These are phyloP conservation scores for Lasiosphaeria ovina DNA, from an alignment of 495 filamentous ascomycete genomes.

Conservation along the genomic window DNA sequence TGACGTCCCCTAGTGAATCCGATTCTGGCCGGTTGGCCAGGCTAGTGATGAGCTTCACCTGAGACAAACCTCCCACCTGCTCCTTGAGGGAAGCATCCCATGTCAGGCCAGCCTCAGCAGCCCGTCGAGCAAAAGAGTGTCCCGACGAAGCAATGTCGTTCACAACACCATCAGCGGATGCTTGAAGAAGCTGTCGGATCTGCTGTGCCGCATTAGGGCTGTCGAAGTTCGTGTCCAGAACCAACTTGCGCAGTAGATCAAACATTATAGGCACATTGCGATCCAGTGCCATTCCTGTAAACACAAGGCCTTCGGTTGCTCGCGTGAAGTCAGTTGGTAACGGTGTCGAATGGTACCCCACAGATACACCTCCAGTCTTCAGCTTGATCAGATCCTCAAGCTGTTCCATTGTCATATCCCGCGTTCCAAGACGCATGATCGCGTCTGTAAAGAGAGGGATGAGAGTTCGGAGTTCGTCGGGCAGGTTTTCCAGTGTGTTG, in stretches of 20 bases:
- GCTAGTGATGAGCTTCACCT: constrained; percentile 78
- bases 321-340: constrained; percentile 66
- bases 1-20: constrained; percentile 69
- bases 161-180: constrained; percentile 82
- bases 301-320: constrained; percentile 75
- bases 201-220: constrained; percentile 73
- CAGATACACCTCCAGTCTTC: constrained; percentile 88
- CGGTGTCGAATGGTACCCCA: constrained; percentile 73
- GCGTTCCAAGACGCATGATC: constrained; percentile 88
- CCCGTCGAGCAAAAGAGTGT: constrained; percentile 78
- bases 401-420: constrained; percentile 84
- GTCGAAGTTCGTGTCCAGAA: constrained; percentile 87
- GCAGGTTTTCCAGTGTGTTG: constrained; percentile 73
- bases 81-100: constrained; percentile 67
- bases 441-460: constrained; percentile 91
- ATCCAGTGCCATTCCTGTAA: constrained; percentile 84
- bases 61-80: constrained; percentile 79
- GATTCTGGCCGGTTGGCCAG: constrained; percentile 51
- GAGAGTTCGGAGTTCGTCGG: constrained; percentile 77
- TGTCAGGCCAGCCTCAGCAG: constrained; percentile 76
- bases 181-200: constrained; percentile 81
- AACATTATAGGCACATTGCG: constrained; percentile 89
- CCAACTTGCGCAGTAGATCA: constrained; percentile 72
- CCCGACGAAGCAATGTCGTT: constrained; percentile 86
- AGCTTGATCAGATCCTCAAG: constrained; percentile 93